Evolutionary conservation across 179 eudicot genomes (phyloP).

Genomic region (Nepenthes alata): DNA sequence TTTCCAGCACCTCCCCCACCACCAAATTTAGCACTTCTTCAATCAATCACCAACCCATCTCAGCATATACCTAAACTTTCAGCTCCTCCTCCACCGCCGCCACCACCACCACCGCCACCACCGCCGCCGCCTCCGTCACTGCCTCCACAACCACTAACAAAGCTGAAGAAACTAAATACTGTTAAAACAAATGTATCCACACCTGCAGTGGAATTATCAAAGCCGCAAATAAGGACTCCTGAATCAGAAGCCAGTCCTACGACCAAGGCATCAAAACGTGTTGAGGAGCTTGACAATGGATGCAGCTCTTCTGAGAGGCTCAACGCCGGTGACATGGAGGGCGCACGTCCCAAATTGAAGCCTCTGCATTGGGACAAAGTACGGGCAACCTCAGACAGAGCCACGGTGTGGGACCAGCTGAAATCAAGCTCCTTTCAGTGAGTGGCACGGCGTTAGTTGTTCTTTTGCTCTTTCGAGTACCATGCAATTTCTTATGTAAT

Average conservation of each 20-base stretch:
- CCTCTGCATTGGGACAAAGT: conserved; percentile 98
- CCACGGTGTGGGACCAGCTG: conserved; percentile 91
- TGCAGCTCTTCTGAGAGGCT: conserved; percentile 30
- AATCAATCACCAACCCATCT: conserved; percentile 19
- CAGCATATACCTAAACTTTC: conserved; percentile 12
- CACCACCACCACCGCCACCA: conserved; percentile 38
- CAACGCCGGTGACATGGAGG: conserved; percentile 48
- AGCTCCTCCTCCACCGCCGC: conserved; percentile 28
- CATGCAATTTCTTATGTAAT: neutral
- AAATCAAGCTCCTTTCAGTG: conserved; percentile 94
- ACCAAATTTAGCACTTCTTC: conserved; percentile 31
- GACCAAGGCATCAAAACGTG: conserved; percentile 16
- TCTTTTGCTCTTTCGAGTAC: neutral
- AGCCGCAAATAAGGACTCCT: conserved; percentile 17
- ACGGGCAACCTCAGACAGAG: conserved; percentile 71
- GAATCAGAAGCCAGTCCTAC: conserved; percentile 15
- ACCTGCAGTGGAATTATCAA: conserved; percentile 12
- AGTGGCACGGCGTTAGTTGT: conserved; percentile 12
- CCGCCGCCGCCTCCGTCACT: conserved; percentile 30
- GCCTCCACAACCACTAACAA: neutral
- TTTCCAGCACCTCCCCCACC: conserved; percentile 43
- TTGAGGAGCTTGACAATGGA: conserved; percentile 21
- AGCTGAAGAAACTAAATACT: conserved; percentile 15
- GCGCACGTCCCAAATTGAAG: conserved; percentile 64
- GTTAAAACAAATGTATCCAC: conserved; percentile 13